A percentile compares a stretch with the other conserved stretches of the same genome.
phyloP scores from a whole-genome alignment of 2,329 filamentous ascomycete genomes.

The Diaporthe helianthi region DNA sequence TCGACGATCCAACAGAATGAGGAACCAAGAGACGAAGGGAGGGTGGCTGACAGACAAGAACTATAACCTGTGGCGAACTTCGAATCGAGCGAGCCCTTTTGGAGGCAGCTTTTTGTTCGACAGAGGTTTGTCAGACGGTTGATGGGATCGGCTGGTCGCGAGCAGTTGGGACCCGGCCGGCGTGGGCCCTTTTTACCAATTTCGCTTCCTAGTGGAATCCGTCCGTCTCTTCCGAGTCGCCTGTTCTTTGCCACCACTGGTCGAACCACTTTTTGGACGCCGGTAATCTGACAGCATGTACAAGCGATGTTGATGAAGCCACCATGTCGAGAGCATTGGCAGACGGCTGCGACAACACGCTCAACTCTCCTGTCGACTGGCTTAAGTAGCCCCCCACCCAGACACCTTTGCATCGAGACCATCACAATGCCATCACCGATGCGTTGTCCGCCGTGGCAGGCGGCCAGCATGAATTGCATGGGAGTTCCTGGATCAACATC shows the following conservation, averaged over 20 bases:
- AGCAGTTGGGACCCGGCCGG: conserved; percentile 23
- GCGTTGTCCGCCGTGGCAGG: conserved; percentile 13
- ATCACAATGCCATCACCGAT: conserved; percentile 17
- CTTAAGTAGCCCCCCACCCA: conserved; percentile 14
- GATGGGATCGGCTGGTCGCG: conserved; percentile 24
- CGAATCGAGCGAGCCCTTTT: neutral
- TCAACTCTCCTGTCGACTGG: neutral
- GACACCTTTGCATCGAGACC: neutral
- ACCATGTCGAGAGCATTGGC: conserved; percentile 17
- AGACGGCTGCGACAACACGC: neutral
- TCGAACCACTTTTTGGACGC: conserved; percentile 33
- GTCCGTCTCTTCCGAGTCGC: conserved; percentile 33
- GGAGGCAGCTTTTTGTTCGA: conserved; percentile 16
- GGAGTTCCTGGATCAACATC: conserved; percentile 9
- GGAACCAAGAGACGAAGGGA: neutral
- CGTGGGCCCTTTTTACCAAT: conserved; percentile 32
- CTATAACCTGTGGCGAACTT: neutral
- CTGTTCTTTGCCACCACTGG: conserved; percentile 35
- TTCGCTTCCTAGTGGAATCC: conserved; percentile 31
- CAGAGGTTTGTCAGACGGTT: conserved; percentile 24
- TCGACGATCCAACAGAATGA: neutral
- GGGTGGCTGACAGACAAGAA: neutral
- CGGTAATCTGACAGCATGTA: conserved; percentile 11
- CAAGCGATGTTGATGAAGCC: conserved; percentile 17
- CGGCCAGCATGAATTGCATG: conserved; percentile 7